A percentile compares a stretch with the other conserved stretches of the same genome.
phyloP scores from a whole-genome alignment of 352 stramenopile genomes.

The Phytophthora citrophthora region DNA sequence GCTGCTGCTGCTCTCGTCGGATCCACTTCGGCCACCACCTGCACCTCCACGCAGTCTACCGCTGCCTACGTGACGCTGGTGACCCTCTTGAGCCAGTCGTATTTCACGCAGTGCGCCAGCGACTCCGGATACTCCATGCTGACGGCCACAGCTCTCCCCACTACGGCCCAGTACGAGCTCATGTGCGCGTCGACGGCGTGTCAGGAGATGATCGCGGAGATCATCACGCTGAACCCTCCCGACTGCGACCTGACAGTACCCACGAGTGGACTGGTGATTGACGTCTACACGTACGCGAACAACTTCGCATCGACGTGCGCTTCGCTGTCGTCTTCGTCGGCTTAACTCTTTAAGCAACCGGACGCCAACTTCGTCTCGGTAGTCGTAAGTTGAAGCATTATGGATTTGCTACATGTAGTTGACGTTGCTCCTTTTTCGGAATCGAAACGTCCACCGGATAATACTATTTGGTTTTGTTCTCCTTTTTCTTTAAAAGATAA shows the following conservation, averaged over 20 bases:
- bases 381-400: too few relatives aligned
- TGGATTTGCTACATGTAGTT: too few relatives aligned
- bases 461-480: too few relatives aligned
- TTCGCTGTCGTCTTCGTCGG: slow-evolving; percentile 6
- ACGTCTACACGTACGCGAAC: slow-evolving; percentile 32
- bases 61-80: slow-evolving; percentile 22
- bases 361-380: too few relatives aligned
- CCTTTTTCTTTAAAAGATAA: too few relatives aligned
- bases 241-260: slow-evolving; percentile 40
- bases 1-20: slow-evolving; percentile 2
- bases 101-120: slow-evolving; percentile 18
- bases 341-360: not conserved
- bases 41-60: slow-evolving; percentile 13
- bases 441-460: too few relatives aligned
- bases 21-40: slow-evolving; percentile 8
- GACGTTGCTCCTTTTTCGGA: too few relatives aligned
- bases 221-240: slow-evolving; percentile 25
- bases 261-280: slow-evolving; percentile 31
- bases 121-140: slow-evolving; percentile 39
- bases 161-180: slow-evolving; percentile 24
- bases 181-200: slow-evolving; percentile 41
- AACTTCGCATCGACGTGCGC: slow-evolving; percentile 7
- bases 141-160: slow-evolving; percentile 25
- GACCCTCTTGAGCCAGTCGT: slow-evolving; percentile 13
- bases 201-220: slow-evolving; percentile 21